phyloP scores from a whole-genome alignment of 108 stramenopile genomes.

The Discostella stelligeroides region DNA sequence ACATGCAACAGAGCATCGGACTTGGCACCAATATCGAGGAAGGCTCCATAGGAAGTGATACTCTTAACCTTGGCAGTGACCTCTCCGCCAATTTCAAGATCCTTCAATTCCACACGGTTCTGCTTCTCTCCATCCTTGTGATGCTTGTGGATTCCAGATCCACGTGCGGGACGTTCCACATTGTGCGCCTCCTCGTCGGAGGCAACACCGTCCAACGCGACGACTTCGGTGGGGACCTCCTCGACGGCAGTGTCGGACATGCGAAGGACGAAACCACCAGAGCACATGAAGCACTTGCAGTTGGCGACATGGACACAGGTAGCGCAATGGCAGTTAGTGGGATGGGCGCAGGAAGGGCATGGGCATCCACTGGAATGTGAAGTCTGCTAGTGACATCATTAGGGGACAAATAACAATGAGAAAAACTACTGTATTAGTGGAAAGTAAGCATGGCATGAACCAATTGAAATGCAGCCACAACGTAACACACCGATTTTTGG shows the following conservation, averaged over 20 bases:
- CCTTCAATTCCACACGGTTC: constrained; percentile 62
- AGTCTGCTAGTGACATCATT: too few species aligned
- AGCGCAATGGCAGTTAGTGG: constrained; percentile 17
- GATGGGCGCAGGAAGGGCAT: constrained; percentile 30
- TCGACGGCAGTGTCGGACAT: constrained; percentile 48
- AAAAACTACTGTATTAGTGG: not conserved
- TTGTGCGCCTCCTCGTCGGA: constrained; percentile 84
- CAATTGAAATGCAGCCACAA: not conserved
- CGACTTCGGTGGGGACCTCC: constrained; percentile 75
- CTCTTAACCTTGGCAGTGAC: constrained; percentile 87
- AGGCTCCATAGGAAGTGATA: constrained; percentile 90
- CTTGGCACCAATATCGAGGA: constrained; percentile 92
- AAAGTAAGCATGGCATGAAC: not conserved
- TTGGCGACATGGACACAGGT: constrained; percentile 42
- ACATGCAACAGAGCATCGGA: constrained; percentile 94
- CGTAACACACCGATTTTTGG: not conserved
- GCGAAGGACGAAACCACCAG: constrained; percentile 52
- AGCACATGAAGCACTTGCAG: constrained; percentile 51
- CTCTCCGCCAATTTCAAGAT: constrained; percentile 82
- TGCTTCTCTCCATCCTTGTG: constrained; percentile 52
- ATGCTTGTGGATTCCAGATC: constrained; percentile 73
- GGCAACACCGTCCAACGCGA: constrained; percentile 79
- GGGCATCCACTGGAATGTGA: constrained; percentile 16
- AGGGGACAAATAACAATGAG: too few species aligned
- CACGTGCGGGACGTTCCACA: constrained; percentile 79